Percentiles rank a stretch among this genome's conserved stretches.
These are phyloP conservation scores for Talaromyces sp. DNA, from an alignment of 2,329 filamentous ascomycete genomes.

Conservation along the genomic window DNA sequence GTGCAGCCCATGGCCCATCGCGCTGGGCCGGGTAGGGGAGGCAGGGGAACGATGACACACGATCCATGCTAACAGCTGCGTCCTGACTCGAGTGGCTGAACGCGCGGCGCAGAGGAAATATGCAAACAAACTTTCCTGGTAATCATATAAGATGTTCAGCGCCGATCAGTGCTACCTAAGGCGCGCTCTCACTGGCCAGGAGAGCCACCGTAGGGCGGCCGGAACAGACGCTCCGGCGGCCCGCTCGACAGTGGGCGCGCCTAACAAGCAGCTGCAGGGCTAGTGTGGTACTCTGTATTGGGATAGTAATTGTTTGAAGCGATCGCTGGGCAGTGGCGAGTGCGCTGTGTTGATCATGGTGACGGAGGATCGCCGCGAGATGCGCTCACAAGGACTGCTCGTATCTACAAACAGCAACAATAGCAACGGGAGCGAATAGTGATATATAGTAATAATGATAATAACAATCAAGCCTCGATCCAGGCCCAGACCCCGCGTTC, in stretches of 20 bases:
- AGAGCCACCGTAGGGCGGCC: neutral
- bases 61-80: neutral
- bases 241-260: neutral
- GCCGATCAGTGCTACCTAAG: slow-evolving; percentile 1
- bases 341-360: neutral
- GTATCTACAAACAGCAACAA: no score
- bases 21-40: neutral
- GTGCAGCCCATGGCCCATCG: neutral
- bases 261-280: neutral
- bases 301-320: neutral
- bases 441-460: no score
- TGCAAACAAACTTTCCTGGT: neutral
- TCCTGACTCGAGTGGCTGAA: neutral
- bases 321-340: neutral
- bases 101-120: neutral
- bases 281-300: neutral
- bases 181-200: neutral
- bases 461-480: neutral
- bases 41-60: neutral
- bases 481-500: slow-evolving; percentile 1
- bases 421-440: neutral
- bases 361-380: neutral
- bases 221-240: neutral
- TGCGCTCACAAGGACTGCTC: neutral
- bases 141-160: neutral